Conservation (phyloP, 75 land plant species). For the Cunninghamia lanceolata region DNA sequence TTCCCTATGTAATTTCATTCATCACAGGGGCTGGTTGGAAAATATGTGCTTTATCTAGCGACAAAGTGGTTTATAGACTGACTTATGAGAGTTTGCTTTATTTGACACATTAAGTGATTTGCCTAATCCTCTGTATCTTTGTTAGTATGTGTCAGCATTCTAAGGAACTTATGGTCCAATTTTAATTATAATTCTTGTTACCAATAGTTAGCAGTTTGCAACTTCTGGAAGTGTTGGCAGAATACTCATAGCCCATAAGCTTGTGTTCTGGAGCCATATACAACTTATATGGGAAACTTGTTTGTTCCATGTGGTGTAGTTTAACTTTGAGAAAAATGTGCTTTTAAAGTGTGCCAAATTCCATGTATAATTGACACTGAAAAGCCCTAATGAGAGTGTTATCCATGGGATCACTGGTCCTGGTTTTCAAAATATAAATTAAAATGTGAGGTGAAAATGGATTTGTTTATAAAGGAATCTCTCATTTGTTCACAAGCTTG, state of each 20-base stretch:
- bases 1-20: background rate
- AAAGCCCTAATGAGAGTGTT: background rate
- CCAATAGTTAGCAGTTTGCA: no score
- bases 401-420: background rate
- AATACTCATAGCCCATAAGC: background rate
- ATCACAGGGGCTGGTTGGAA: background rate
- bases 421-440: background rate
- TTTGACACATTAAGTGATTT: background rate
- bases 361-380: background rate
- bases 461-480: background rate
- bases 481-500: background rate
- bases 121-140: background rate
- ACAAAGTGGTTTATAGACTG: background rate
- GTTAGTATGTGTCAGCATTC: background rate
- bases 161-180: background rate
- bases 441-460: background rate
- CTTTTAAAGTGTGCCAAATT: background rate
- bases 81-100: background rate
- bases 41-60: background rate
- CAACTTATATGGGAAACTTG: background rate
- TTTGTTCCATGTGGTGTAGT: background rate
- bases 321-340: background rate
- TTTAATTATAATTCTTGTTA: background rate
- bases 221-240: background rate
- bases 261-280: background rate